Base-by-base conservation (phyloP, 176 grass and related monocot species). In the Cymbopogon citratus region DNA sequence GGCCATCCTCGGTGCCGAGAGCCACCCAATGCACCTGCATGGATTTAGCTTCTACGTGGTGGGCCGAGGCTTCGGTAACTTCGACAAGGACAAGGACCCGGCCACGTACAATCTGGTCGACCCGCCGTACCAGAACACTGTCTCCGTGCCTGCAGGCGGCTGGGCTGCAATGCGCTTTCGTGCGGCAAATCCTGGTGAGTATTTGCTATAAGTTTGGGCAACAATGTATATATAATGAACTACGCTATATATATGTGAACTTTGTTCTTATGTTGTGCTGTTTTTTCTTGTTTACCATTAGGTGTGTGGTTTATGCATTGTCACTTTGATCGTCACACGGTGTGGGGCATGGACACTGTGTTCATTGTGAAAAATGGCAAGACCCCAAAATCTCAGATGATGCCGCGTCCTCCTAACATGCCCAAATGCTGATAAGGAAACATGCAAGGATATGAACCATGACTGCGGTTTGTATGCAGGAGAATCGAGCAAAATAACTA, bases 241-340 rank as follows among this genome's bases (percentile, higher is more conserved):
- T 54, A 54, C 7, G 3, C 0, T 52, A 23, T 11, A n/a, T 10
- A 23, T 24, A 21, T 60, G 1, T 66, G 8, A 1, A 5, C 12
- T 2, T 6, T 63, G 6, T 54, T 54, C 18, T 7, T 21, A 16
- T 52, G 48, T 51, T 16, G 15, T 51, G 16, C 5, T 52, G 5
- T 52, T 52, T 52, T 21, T 36, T 7, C 21, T 39, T 44, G 38
- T 44, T 40, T 40, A 33, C 31, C 3, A 40, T 43, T 77, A 92
- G 90, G 90, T 28, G 91, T 90, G 18, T 94, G 88, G 86, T 86
- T 88, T 64, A 91, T 94, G 88, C 91, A 94, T 23, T 94, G 91
- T 29, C 91, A 94, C 45, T 89, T 84, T 0, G 88, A 94, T 24
- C 83, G 86, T 1, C 91, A 94, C 28, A 67, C 66, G 2, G 45